A percentile compares a stretch with the other conserved stretches of the same genome.
These are phyloP conservation scores for Davidsoniella australis DNA, from an alignment of 2,329 filamentous ascomycete genomes.

Conservation along the genomic window DNA sequence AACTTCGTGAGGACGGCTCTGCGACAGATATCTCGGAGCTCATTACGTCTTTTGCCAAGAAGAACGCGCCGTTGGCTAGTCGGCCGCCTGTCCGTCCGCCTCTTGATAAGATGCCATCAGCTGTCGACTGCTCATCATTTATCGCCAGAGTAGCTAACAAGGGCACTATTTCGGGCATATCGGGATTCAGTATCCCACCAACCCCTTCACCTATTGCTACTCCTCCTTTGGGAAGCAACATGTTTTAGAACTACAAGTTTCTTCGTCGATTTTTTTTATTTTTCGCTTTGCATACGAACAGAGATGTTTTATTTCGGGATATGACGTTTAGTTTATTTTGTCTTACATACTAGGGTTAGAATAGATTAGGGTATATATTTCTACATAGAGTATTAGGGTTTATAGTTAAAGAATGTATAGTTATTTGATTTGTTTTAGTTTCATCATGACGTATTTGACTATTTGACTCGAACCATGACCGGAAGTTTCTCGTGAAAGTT, in stretches of 20 bases:
- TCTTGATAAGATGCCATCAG: not conserved
- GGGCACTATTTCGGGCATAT: not conserved
- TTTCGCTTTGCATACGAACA: not conserved
- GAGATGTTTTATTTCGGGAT: not conserved
- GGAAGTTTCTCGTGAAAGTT: no score
- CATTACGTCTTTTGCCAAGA: not conserved
- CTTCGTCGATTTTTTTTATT: not conserved
- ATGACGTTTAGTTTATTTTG: not conserved
- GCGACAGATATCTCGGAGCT: not conserved
- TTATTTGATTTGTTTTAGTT: no score
- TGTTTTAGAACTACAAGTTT: not conserved
- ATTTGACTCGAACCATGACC: no score
- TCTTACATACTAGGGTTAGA: not conserved
- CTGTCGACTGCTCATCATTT: not conserved
- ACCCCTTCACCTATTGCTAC: not conserved
- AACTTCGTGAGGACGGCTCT: not conserved
- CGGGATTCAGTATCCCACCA: not conserved
- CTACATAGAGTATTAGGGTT: no score
- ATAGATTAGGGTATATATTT: no score
- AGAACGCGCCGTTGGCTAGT: not conserved
- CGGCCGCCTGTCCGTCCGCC: not conserved
- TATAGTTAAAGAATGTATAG: no score
- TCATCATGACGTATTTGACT: no score
- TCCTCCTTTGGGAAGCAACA: not conserved
- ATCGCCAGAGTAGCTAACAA: conserved; percentile 1